Base-by-base conservation (phyloP, 306 rosid species). In the Acacia crassicarpa region DNA sequence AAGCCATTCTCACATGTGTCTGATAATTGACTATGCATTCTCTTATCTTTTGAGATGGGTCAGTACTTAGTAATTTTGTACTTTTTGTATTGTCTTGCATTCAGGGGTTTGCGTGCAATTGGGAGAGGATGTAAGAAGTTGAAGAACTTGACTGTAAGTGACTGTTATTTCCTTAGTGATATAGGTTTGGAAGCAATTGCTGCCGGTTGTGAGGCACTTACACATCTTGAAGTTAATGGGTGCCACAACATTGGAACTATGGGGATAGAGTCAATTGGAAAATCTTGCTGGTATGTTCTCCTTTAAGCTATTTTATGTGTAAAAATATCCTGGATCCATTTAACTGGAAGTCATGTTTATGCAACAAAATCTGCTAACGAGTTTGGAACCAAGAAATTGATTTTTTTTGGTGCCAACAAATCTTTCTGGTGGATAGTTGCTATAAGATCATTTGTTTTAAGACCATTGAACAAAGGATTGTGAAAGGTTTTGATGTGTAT, bases 111-210 rank as follows among this genome's bases (percentile, higher is more conserved):
- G 84, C 20, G 54, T 82, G 91, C 97, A 43, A 87, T 93, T 70
- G 97, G 98, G 67, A 83, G 75, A 27, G 99, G 99, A 65, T 92
- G 97, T 79, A 91, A 91, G 92, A 96, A 93, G 91, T 88, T 96
- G 83, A 96, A 89, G 82, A 90, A 89, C 81, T 89, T 95, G 82
- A 92, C 90, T 82, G 81, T 93, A 67, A 92, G 95, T 61, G 99
- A 96, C 84, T 93, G 99, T 84, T 92, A 89, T 89, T 90, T 89
- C 84, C 87, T 96, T 85, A 91, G 93, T 74, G 98, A 92, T 86
- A 93, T 81, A 81, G 95, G 97, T 49, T 89, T 96, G 93, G 98
- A 96, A 84, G 91, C 94, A 84, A 93, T 96, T 90, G 97, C 98
- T 51, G 78, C 72, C 59, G 98, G 99, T 76, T 96, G 99, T 85